phyloP scores from a whole-genome alignment of 1,284 basidiomycete genomes.

The Chondrostereum purpureum region DNA sequence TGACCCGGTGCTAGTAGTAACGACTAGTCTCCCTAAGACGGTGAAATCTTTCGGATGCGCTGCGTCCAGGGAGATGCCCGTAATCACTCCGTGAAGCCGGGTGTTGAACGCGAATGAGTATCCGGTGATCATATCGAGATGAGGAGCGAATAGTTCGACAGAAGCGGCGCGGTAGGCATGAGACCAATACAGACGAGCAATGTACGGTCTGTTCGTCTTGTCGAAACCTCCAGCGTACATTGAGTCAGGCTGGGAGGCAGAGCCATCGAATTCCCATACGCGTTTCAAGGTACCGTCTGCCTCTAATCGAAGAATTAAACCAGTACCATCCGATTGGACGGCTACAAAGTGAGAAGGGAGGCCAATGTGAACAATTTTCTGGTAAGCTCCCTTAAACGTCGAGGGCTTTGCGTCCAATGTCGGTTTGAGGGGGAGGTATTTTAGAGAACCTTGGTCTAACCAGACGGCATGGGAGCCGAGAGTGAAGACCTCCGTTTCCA shows the following conservation, averaged over 20 bases:
- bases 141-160: slow-evolving; percentile 54
- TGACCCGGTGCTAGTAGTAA: slow-evolving; percentile 75
- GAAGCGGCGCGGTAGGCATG: slow-evolving; percentile 36
- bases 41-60: slow-evolving; percentile 34
- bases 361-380: slow-evolving; percentile 49
- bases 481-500: slow-evolving; percentile 37
- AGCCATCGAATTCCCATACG: slow-evolving; percentile 54
- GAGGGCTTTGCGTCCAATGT: slow-evolving; percentile 43
- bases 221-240: slow-evolving; percentile 60
- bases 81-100: slow-evolving; percentile 65
- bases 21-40: slow-evolving; percentile 42
- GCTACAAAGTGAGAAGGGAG: slow-evolving; percentile 44
- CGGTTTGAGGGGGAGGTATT: slow-evolving; percentile 46
- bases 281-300: slow-evolving; percentile 35
- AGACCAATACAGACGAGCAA: slow-evolving; percentile 75
- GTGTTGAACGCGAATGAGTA: slow-evolving; percentile 61
- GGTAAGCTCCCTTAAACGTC: slow-evolving; percentile 38
- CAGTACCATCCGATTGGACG: slow-evolving; percentile 46
- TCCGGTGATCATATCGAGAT: slow-evolving; percentile 49
- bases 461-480: slow-evolving; percentile 39
- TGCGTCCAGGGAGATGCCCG: slow-evolving; percentile 52
- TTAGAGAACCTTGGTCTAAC: slow-evolving; percentile 57
- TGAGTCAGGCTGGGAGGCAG: slow-evolving; percentile 43
- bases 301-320: slow-evolving; percentile 45
- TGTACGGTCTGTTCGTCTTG: slow-evolving; percentile 47